Evolutionary conservation across 225 moss, liverwort and hornwort species (phyloP).

Genomic region (Polytrichum commune): DNA sequence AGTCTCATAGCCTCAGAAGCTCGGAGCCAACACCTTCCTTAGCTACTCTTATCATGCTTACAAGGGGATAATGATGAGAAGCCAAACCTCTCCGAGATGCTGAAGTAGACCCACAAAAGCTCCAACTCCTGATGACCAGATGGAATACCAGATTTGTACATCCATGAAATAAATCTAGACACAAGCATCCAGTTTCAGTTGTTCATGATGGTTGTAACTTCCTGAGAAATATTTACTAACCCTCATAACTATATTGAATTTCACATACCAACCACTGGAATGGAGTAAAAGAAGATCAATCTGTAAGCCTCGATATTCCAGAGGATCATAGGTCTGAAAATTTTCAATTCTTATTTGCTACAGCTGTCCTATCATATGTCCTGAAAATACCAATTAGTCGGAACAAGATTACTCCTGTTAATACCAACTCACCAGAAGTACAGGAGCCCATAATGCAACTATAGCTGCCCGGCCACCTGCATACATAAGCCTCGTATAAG

Average conservation of each 20-base stretch:
- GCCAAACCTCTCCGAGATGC: slow-evolving; percentile 90
- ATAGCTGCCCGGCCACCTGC: slow-evolving; percentile 51
- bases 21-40: background rate
- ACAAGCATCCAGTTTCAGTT: background rate
- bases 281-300: no score
- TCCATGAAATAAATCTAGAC: slow-evolving; percentile 92
- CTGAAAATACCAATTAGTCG: no score
- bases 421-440: slow-evolving; percentile 66
- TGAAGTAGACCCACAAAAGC: slow-evolving; percentile 91
- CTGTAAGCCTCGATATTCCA: no score
- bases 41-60: background rate
- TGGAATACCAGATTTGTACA: slow-evolving; percentile 94
- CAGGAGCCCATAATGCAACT: slow-evolving; percentile 82
- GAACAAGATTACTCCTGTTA: background rate
- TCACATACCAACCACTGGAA: no score
- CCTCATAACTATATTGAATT: no score
- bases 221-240: no score
- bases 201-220: no score
- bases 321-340: no score
- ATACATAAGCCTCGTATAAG: background rate
- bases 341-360: no score
- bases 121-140: slow-evolving; percentile 87
- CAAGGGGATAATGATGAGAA: background rate
- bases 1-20: background rate
- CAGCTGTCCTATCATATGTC: no score